Percentiles rank a stretch among this genome's conserved stretches.
These are phyloP conservation scores for Nelumbo lutea DNA, from an alignment of 164 flowering plant species.

Conservation along the genomic window DNA sequence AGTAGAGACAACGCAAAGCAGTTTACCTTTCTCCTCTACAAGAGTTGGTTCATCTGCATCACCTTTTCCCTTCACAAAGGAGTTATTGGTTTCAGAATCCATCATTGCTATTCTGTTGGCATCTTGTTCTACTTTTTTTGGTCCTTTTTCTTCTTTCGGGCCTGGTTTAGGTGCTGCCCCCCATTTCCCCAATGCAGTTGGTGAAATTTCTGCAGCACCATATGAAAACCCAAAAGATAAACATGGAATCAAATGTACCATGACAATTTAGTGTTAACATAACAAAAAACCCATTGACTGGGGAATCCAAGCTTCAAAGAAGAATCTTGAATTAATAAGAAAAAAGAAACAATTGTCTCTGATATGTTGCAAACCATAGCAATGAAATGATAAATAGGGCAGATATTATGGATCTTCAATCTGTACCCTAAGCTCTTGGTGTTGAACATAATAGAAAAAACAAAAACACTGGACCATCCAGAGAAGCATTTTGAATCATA, in stretches of 20 bases:
- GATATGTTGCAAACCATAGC: too few relatives aligned
- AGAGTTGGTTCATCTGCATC: constrained; percentile 8
- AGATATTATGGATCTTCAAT: too few relatives aligned
- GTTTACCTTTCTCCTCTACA: constrained; percentile 25
- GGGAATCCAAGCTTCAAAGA: too few relatives aligned
- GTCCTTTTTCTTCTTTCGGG: constrained; percentile 8
- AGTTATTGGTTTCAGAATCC: constrained; percentile 11
- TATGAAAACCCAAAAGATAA: background rate
- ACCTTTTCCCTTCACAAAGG: constrained; percentile 4
- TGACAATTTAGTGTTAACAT: background rate
- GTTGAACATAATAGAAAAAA: too few relatives aligned
- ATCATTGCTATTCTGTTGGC: constrained; percentile 4
- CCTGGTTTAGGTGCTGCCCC: constrained; percentile 3
- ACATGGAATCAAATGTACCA: background rate
- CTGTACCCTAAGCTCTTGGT: too few relatives aligned
- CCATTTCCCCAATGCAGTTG: constrained; percentile 3
- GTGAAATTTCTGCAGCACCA: constrained; percentile 15
- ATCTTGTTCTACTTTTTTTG: constrained; percentile 13
- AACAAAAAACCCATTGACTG: background rate
- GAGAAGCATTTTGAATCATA: too few relatives aligned
- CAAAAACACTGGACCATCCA: too few relatives aligned
- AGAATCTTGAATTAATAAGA: too few relatives aligned
- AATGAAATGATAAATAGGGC: too few relatives aligned
- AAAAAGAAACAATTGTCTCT: too few relatives aligned
- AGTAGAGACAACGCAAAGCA: background rate